These are phyloP conservation scores for Cardamine chenopodiifolia DNA, from an alignment of 345 rosid species.

Conservation along the genomic window DNA sequence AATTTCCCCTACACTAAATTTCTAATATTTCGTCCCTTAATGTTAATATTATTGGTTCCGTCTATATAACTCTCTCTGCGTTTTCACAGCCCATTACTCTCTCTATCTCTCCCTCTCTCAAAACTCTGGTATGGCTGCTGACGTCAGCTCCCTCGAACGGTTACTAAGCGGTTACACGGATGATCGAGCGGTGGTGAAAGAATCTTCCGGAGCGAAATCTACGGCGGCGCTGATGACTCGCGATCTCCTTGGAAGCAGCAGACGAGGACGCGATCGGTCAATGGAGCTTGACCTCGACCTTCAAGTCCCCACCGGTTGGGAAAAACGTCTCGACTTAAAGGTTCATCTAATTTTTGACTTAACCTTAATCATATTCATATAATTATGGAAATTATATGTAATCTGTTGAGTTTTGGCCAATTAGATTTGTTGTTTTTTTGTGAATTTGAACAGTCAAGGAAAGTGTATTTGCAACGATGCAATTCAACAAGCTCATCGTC, in stretches of 20 bases:
- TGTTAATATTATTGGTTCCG: not conserved
- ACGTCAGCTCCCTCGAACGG: constrained; percentile 56
- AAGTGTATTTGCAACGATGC: constrained; percentile 73
- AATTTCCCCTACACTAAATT: not conserved
- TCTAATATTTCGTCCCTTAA: constrained; percentile 4
- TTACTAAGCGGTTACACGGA: constrained; percentile 53
- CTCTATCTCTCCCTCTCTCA: not conserved
- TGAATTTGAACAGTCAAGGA: constrained; percentile 73
- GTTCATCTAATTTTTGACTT: constrained; percentile 40
- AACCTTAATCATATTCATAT: not conserved
- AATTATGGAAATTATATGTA: too few species aligned
- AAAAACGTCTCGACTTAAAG: constrained; percentile 89
- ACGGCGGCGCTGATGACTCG: constrained; percentile 61
- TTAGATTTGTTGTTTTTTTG: not conserved
- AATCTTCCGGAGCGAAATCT: constrained; percentile 45
- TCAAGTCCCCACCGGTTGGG: constrained; percentile 87
- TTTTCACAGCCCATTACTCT: not conserved
- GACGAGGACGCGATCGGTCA: constrained; percentile 47
- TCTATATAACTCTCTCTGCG: constrained; percentile 21
- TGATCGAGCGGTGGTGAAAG: constrained; percentile 44
- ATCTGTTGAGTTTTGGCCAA: not conserved
- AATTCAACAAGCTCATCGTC: constrained; percentile 55
- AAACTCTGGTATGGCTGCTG: constrained; percentile 55
- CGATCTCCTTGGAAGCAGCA: constrained; percentile 63
- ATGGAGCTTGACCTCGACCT: constrained; percentile 87